Conservation (phyloP, 176 grass and related monocot species). For the Guadua angustifolia region DNA sequence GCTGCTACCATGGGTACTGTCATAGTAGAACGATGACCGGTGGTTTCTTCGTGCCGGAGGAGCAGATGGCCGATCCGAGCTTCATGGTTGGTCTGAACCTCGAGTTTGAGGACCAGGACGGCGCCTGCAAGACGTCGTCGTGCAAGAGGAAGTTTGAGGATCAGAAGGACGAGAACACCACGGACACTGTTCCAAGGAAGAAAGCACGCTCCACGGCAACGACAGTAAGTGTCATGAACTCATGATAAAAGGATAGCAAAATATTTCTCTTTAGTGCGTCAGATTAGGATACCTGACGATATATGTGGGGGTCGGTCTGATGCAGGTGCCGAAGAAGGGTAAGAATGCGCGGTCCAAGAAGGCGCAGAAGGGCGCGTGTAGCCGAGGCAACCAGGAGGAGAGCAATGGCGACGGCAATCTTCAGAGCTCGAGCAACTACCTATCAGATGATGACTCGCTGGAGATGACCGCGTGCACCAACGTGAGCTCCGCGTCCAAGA, state of each 20-base stretch:
- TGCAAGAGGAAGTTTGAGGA: conserved; percentile 60
- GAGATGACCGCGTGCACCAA: conserved; percentile 63
- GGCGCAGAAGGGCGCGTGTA: conserved; percentile 52
- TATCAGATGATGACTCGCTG: conserved; percentile 73
- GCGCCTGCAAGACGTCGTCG: background rate
- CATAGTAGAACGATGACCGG: conserved; percentile 36
- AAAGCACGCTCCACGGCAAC: conserved; percentile 41
- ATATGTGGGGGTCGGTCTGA: background rate
- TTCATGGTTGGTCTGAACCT: conserved; percentile 62
- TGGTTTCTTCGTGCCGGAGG: conserved; percentile 51
- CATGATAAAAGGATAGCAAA: background rate
- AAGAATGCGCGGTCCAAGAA: conserved; percentile 60
- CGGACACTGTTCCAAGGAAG: conserved; percentile 49
- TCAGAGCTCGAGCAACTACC: conserved; percentile 63
- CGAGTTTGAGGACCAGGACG: conserved; percentile 54
- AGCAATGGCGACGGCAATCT: conserved; percentile 51
- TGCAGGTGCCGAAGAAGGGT: conserved; percentile 60
- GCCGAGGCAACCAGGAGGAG: conserved; percentile 52
- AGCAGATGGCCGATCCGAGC: conserved; percentile 48
- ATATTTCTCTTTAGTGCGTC: background rate
- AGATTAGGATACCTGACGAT: conserved; percentile 37
- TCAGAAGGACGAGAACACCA: conserved; percentile 42
- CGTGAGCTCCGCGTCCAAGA: conserved; percentile 63
- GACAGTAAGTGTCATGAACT: conserved; percentile 43
- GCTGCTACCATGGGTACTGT: conserved; percentile 59